Conservation (phyloP, 768 basidiomycete genomes). For the Rhizopogon roseolus region DNA sequence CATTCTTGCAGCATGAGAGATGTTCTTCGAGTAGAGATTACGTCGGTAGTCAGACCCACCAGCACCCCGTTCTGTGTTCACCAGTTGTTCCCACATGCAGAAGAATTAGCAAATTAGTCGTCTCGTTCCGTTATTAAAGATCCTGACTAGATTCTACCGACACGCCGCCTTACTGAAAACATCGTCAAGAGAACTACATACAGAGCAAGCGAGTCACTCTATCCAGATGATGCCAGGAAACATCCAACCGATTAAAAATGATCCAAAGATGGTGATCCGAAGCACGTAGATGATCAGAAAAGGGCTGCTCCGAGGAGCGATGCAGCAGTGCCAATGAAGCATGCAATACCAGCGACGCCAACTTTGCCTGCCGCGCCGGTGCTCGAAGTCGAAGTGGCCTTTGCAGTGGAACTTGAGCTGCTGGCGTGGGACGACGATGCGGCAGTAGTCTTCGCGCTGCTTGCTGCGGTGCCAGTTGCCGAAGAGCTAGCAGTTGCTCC, state of each 20-base stretch:
- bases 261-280: background rate
- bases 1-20: background rate
- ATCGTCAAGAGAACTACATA: slow-evolving; percentile 2
- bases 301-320: slow-evolving; percentile 17
- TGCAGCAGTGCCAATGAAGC: slow-evolving; percentile 17
- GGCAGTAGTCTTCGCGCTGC: background rate
- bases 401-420: background rate
- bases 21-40: background rate
- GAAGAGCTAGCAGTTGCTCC: slow-evolving; percentile 31
- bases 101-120: slow-evolving; percentile 6
- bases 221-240: background rate
- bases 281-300: slow-evolving; percentile 9
- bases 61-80: background rate
- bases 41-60: background rate
- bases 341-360: slow-evolving; percentile 13
- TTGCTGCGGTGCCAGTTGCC: background rate
- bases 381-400: slow-evolving; percentile 2
- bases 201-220: background rate
- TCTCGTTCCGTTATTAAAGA: background rate
- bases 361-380: slow-evolving; percentile 16
- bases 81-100: background rate
- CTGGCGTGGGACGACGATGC: background rate
- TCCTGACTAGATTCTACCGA: background rate
- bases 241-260: background rate
- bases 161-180: background rate